Conservation (phyloP, 2,329 filamentous ascomycete genomes). For the Phoma sp. region DNA sequence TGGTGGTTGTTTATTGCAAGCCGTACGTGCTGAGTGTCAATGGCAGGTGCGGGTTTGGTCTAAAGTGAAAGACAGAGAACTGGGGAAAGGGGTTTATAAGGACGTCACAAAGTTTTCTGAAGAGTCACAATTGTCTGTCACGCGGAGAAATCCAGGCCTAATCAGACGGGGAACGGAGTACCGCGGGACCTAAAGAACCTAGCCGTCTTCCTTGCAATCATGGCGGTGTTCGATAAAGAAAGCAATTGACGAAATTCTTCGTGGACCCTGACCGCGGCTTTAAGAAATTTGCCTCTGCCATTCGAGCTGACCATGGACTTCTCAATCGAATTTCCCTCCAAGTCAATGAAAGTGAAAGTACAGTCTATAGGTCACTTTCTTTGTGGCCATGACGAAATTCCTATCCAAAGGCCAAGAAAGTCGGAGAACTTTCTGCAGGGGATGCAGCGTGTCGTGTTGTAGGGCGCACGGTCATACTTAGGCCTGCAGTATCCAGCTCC, state of each 20-base stretch:
- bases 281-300: slow-evolving; percentile 5
- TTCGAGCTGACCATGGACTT: slow-evolving; percentile 1
- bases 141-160: slow-evolving; percentile 21
- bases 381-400: slow-evolving; percentile 8
- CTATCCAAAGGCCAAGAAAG: slow-evolving; percentile 4
- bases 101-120: slow-evolving; percentile 20
- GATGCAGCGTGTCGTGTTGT: slow-evolving; percentile 8
- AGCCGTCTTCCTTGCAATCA: slow-evolving; percentile 19
- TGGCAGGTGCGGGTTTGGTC: background rate
- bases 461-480: slow-evolving; percentile 26
- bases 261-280: slow-evolving; percentile 10
- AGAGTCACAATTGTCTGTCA: slow-evolving; percentile 39
- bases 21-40: slow-evolving; percentile 3
- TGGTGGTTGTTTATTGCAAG: slow-evolving; percentile 11
- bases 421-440: slow-evolving; percentile 9
- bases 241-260: slow-evolving; percentile 8
- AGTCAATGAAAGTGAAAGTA: background rate
- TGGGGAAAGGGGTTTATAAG: slow-evolving; percentile 25
- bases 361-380: background rate
- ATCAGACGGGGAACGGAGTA: slow-evolving; percentile 14
- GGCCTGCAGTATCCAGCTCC: slow-evolving; percentile 14
- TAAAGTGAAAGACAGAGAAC: slow-evolving; percentile 1
- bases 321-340: background rate
- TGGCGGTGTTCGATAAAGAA: slow-evolving; percentile 23
- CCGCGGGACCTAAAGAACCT: slow-evolving; percentile 21